Evolutionary conservation across 495 filamentous ascomycete genomes (phyloP), one percentile per base, ranked within the genome.

Genomic region (Symbiotaphrina buchneri): DNA sequence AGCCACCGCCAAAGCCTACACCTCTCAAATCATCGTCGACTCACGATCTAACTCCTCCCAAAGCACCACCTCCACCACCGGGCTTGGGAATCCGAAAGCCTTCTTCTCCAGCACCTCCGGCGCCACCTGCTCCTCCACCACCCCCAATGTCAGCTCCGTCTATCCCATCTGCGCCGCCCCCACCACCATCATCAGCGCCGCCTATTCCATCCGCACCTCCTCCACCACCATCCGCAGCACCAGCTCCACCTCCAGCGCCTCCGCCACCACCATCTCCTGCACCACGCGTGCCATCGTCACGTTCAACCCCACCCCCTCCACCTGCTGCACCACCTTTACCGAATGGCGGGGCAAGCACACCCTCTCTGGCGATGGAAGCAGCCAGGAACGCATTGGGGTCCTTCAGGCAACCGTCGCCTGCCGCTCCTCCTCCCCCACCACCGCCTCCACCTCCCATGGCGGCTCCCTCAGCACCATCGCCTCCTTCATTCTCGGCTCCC

Each of bases 141-240:
- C 45, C 54, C 34, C 40, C 54, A 18, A 69, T 63, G 18, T 56
- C 74, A 34, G 83, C 80, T 44, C 73, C 69, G 4, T 71, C 67
- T 10, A 32, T 31, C 4, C 37, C 44, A 19, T 28, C 44, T 30
- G 41, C 45, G 4, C 36, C 39, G 8, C 36, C 41, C 7, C 26
- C 40, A 39, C 14, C 39, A 38, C 13, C 35, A 35, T 14, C 37
- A 10, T 23, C 29, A 16, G 28, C 8, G 28, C 15, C 49, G 3
- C 44, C 48, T 11, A 31, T 46, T 24, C 51, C 55, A 27, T 42
- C 57, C 24, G 45, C 53, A 21, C 53, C 55, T 21, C 54, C 60
- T 17, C 51, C 45, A 19, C 53, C 53, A 18, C 50, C 56, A 21
- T 51, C 48, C 21, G 45, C 48, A 17, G 42, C 43, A 43, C 52